Base-by-base conservation (phyloP, 148 eudicot species). In the Tetragonia tetragonoides region DNA sequence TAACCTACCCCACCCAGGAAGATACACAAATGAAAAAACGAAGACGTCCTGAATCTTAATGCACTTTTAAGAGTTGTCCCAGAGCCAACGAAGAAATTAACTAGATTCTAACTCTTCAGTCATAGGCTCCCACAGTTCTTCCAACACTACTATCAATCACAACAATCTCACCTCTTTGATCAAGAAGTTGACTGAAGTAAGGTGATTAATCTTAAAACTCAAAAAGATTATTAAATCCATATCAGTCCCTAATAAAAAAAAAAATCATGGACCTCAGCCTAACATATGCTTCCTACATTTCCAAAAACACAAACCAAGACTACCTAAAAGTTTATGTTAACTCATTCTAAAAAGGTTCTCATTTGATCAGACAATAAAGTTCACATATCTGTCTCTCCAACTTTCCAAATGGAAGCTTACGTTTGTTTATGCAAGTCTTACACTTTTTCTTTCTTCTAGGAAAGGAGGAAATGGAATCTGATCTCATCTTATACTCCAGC, bases 401-500 rank as follows among this genome's bases (percentile, higher is more conserved):
- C 61, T 71, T 40, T 23, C 10, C 73, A 77, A 41, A 69, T 18
- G n/a, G n/a, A 23, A 61, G 53, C 59, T 61, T 61, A 1, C 37
- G 18, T 65, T 49, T 62, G 39, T 65, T 62, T 23, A 14, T 65
- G 62, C 49, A 65, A 74, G 16, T 28, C 39, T 37, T 49, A 20
- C 16, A 68, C 72, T 68, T 71, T 62, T 61, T 71, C 70, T 62
- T 71, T 70, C 70, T 63, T 47, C 37, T 41, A 60, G 9, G 15
- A 49, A 78, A 39, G 61, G 49, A 14, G 68, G 44, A 34, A 70
- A 21, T 37, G 72, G 81, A 72, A 78, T 79, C 81, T 79, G 53
- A 79, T 53, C 64, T 79, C 72, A 79, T 71, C 63, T 49, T 65
- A 51, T 44, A 62, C 70, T 14, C 77, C 56, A 64, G 49, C 81